Evolutionary conservation across 495 filamentous ascomycete species (phyloP).

Genomic region (Lophiotrema nucula): DNA sequence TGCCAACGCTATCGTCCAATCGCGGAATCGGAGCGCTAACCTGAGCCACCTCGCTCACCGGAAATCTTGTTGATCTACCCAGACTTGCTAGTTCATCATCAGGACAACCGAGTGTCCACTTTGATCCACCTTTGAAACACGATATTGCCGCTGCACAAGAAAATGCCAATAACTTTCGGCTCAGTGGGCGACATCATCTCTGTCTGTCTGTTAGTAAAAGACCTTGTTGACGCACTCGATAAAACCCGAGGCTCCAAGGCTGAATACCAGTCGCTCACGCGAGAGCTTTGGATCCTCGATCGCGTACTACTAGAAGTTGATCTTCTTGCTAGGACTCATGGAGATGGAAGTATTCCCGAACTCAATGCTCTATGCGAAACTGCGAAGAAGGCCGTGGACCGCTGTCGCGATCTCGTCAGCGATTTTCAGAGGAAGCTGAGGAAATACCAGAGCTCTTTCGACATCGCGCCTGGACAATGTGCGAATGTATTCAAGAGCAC

Average conservation of each 20-base stretch:
- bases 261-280: conserved; percentile 34
- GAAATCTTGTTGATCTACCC: too few relatives aligned
- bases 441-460: conserved; percentile 17
- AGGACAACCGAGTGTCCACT: too few relatives aligned
- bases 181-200: conserved; percentile 43
- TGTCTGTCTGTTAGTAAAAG: conserved; percentile 39
- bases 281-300: conserved; percentile 39
- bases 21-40: too few relatives aligned
- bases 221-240: conserved; percentile 39
- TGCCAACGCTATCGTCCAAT: too few relatives aligned
- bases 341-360: background rate
- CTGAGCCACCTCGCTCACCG: too few relatives aligned
- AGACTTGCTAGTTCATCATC: too few relatives aligned
- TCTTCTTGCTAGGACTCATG: conserved; percentile 18
- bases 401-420: conserved; percentile 18
- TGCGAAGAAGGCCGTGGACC: background rate
- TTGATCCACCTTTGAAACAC: too few relatives aligned
- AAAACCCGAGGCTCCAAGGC: conserved; percentile 35
- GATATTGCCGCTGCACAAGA: too few relatives aligned
- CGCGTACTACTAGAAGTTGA: conserved; percentile 37
- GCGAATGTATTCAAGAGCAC: conserved; percentile 11
- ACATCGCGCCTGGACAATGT: too few relatives aligned
- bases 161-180: conserved; percentile 43
- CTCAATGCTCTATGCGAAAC: conserved; percentile 20
- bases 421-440: conserved; percentile 8